Percentiles rank a stretch among this genome's conserved stretches.
Evolutionary conservation across 1,284 basidiomycete species (phyloP).

Genomic region (Pascua sp.): DNA sequence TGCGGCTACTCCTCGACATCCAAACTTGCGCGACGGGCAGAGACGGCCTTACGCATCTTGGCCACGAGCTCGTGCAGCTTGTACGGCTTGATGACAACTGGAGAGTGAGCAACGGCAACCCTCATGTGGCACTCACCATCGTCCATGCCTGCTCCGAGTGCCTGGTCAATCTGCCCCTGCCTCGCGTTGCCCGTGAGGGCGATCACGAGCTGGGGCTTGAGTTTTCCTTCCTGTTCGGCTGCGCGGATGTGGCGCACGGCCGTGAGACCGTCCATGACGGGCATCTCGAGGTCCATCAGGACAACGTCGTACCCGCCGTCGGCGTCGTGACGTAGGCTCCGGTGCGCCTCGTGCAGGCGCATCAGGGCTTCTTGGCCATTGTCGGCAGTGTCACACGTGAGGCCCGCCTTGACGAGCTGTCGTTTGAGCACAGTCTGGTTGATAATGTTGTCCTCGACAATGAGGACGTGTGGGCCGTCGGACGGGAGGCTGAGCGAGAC

Average conservation of each 20-base stretch:
- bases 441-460: slow-evolving; percentile 47
- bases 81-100: slow-evolving; percentile 28
- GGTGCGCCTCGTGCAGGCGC: slow-evolving; percentile 14
- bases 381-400: slow-evolving; percentile 35
- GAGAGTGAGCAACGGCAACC: neutral
- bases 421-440: slow-evolving; percentile 45
- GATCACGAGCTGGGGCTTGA: slow-evolving; percentile 31
- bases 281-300: slow-evolving; percentile 35
- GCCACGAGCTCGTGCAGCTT: slow-evolving; percentile 17
- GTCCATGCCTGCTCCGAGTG: slow-evolving; percentile 28
- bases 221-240: slow-evolving; percentile 31
- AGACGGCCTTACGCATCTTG: slow-evolving; percentile 8
- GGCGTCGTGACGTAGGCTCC: neutral
- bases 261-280: slow-evolving; percentile 47
- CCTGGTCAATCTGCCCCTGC: slow-evolving; percentile 37
- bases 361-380: slow-evolving; percentile 45
- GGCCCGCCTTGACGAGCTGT: slow-evolving; percentile 39
- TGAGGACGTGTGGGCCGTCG: slow-evolving; percentile 13
- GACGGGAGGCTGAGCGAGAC: too few relatives aligned
- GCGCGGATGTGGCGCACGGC: slow-evolving; percentile 36
- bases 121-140: slow-evolving; percentile 21
- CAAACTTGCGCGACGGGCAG: neutral
- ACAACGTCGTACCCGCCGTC: slow-evolving; percentile 18
- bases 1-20: too few relatives aligned
- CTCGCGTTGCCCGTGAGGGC: slow-evolving; percentile 45